Conservation (phyloP, 192 early-diverging fungal species). For the Entomortierella beljakovae region DNA sequence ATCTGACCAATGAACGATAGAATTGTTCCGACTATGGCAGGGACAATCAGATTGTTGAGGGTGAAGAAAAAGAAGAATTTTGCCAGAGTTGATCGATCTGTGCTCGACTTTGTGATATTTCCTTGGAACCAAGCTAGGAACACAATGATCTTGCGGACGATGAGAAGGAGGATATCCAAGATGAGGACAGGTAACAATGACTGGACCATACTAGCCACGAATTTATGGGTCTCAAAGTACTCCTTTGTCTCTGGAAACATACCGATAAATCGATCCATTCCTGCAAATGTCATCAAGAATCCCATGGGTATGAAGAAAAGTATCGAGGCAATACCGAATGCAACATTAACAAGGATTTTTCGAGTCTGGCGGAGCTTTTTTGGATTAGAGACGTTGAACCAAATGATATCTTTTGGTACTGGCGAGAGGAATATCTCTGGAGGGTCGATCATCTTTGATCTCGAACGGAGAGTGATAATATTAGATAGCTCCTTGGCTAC, state of each 20-base stretch:
- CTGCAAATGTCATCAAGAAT: conserved; percentile 68
- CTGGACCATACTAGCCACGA: conserved; percentile 69
- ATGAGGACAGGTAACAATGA: conserved; percentile 74
- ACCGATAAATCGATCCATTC: conserved; percentile 65
- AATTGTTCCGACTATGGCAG: conserved; percentile 61
- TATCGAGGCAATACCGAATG: conserved; percentile 70
- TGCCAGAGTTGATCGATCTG: conserved; percentile 75
- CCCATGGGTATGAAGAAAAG: conserved; percentile 77
- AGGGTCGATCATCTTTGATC: conserved; percentile 36
- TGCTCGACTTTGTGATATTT: conserved; percentile 73
- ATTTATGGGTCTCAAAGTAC: conserved; percentile 61
- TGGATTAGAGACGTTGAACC: conserved; percentile 74
- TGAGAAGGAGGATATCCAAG: conserved; percentile 73
- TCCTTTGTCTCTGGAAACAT: conserved; percentile 61
- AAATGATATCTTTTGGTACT: conserved; percentile 82
- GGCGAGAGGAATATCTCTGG: conserved; percentile 67
- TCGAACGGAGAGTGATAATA: conserved; percentile 7
- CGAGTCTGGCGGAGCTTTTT: conserved; percentile 59
- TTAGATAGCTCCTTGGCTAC: conserved; percentile 58
- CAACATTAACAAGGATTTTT: conserved; percentile 50
- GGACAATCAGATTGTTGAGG: conserved; percentile 75
- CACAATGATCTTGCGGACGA: conserved; percentile 73
- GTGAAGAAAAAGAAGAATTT: conserved; percentile 83
- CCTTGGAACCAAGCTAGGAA: conserved; percentile 76
- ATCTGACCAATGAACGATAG: conserved; percentile 33